Evolutionary conservation across 1,139 yeast genomes (phyloP).

Genomic region (Nakaseomyces sp.): DNA sequence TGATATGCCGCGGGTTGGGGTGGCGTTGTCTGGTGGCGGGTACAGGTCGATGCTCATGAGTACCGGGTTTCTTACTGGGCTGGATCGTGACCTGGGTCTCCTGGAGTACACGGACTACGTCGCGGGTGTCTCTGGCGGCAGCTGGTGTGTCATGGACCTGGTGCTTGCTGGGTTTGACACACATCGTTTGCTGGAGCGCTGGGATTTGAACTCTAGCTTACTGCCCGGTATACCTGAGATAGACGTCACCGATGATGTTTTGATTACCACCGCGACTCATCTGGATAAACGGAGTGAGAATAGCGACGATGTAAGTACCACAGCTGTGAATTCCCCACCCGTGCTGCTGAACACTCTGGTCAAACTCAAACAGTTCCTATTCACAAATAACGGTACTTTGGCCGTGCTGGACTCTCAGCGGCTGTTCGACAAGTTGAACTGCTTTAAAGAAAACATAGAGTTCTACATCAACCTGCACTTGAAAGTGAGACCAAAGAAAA

Average conservation of each 20-base stretch:
- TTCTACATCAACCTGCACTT: constrained; percentile 47
- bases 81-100: constrained; percentile 43
- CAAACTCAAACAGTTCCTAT: constrained; percentile 15
- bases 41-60: constrained; percentile 60
- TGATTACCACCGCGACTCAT: constrained; percentile 13
- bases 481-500: constrained; percentile 43
- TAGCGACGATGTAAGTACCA: not conserved
- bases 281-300: not conserved
- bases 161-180: constrained; percentile 40
- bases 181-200: constrained; percentile 31
- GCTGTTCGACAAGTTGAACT: constrained; percentile 8
- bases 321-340: constrained; percentile 10
- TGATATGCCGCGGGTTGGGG: constrained; percentile 38
- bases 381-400: too few relatives aligned
- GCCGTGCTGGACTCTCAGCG: not conserved
- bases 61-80: constrained; percentile 51
- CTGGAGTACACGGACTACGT: constrained; percentile 48
- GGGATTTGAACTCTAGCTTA: constrained; percentile 44
- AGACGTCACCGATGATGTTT: constrained; percentile 23
- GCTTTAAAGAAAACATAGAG: constrained; percentile 34
- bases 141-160: constrained; percentile 51
- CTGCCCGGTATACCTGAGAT: constrained; percentile 46
- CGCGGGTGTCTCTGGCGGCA: constrained; percentile 64
- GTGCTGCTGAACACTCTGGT: constrained; percentile 8
- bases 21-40: constrained; percentile 69